phyloP scores from a whole-genome alignment of 768 basidiomycete genomes.

The Calocera viscosa region DNA sequence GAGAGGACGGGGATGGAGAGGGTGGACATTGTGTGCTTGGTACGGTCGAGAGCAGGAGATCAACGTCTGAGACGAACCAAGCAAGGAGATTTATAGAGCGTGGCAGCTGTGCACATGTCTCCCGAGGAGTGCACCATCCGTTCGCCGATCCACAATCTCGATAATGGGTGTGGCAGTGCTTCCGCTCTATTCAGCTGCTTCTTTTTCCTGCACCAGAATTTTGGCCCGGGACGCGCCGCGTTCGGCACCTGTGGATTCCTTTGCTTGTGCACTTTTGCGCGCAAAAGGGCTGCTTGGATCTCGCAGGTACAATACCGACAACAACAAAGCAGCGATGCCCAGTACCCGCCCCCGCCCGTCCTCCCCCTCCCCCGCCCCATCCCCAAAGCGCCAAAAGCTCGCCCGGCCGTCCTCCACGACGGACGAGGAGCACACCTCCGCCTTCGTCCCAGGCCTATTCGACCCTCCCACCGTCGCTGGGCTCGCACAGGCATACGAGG shows the following conservation, averaged over 20 bases:
- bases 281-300: neutral
- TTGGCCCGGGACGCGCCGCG: neutral
- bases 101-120: too few relatives aligned
- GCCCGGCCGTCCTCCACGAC: neutral
- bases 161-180: neutral
- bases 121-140: too few relatives aligned
- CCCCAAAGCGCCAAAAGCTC: slow-evolving; percentile 12
- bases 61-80: too few relatives aligned
- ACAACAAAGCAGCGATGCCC: slow-evolving; percentile 6
- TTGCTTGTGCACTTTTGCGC: neutral
- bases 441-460: slow-evolving; percentile 46
- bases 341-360: slow-evolving; percentile 10
- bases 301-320: neutral
- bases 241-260: neutral
- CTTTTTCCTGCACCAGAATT: neutral
- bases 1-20: neutral
- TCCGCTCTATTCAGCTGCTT: neutral
- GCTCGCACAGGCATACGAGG: slow-evolving; percentile 44
- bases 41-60: neutral
- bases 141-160: neutral
- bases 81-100: too few relatives aligned
- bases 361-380: neutral
- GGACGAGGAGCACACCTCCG: neutral
- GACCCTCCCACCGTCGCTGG: slow-evolving; percentile 42
- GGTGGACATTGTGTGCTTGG: neutral